Evolutionary conservation across 768 basidiomycete species (phyloP), one percentile per base, ranked within the genome.

Genomic region (Lactarius hatsudake): DNA sequence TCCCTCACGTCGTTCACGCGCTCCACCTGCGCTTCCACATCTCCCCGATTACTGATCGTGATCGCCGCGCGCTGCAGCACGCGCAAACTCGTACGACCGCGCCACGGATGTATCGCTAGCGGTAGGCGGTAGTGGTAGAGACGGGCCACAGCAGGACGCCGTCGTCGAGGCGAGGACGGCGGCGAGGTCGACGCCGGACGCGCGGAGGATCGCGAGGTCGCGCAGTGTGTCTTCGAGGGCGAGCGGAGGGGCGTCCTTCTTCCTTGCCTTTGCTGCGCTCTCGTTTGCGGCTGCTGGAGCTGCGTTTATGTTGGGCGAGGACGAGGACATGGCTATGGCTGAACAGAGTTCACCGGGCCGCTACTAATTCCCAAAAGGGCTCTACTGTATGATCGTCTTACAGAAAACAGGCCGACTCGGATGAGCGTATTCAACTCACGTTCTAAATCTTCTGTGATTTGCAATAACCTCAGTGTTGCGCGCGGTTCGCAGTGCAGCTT

Each of bases 121-220:
- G 61, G 55, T 32, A n/a, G 1, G 61, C 28, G 5, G 62, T 28
- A 12, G 54, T 32, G 7, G 61, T 30, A 15, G 57, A 30, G 18
- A 56, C 40, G 12, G 66, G 51, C 4, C 4, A 32, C 32, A 32
- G 67, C 28, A 45, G 53, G 53, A n/a, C 34, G 38, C 30, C 42
- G 38, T 40, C 10, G 66, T 59, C 48, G 55, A 20, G 13, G 63
- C 9, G 5, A 81, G 74, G 40, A 80, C 60, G 10, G 57, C 63
- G 6, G 78, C 72, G 20, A 84, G 70, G 67, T 82, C 78, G 55
- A 83, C 66, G 28, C 82, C 84, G 12, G 87, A 85, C 32, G 85
- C 84, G 34, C 88, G 84, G 23, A 93, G 78, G 38, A 90, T 75
- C 6, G 91, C 90, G 28, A 93, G 83, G 76, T 93, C 91, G 15